Percentiles rank a stretch among this genome's conserved stretches.
These are phyloP conservation scores for Camellia sinensis DNA, from an alignment of 148 eudicot species.

Conservation along the genomic window DNA sequence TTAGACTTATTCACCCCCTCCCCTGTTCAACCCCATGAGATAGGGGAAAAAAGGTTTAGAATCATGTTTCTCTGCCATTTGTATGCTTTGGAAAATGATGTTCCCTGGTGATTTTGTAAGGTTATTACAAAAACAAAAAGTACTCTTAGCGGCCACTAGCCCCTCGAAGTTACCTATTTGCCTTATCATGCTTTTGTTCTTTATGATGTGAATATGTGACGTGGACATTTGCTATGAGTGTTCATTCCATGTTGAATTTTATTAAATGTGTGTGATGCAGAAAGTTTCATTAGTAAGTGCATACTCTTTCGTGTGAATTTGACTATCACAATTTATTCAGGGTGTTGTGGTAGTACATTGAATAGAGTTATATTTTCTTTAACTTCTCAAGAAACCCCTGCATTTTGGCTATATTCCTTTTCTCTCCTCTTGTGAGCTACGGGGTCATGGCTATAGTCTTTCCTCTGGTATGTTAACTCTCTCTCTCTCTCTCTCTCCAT, in stretches of 20 bases:
- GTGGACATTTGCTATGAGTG: not conserved
- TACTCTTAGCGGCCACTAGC: too few relatives aligned
- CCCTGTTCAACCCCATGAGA: too few relatives aligned
- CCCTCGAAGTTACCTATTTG: not conserved
- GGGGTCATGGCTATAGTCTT: slow-evolving; percentile 88
- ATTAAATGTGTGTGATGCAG: too few relatives aligned
- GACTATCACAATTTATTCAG: not conserved
- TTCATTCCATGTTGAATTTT: not conserved
- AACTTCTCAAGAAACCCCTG: slow-evolving; percentile 79
- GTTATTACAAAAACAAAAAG: not conserved
- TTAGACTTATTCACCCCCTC: too few relatives aligned
- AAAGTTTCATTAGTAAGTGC: too few relatives aligned
- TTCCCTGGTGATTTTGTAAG: not conserved
- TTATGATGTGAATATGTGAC: not conserved
- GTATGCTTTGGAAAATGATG: not conserved
- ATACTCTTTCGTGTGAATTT: not conserved
- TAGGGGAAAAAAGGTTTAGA: too few relatives aligned
- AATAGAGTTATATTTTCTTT: slow-evolving; percentile 10
- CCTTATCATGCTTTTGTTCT: not conserved
- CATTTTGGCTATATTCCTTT: slow-evolving; percentile 69
- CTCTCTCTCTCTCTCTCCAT: not conserved
- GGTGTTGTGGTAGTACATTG: not conserved
- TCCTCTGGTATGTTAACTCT: slow-evolving; percentile 61
- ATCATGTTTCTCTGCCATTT: too few relatives aligned
- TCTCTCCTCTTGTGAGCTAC: slow-evolving; percentile 81